Conservation (phyloP, 495 filamentous ascomycete species). For the Penicillium antarcticum region DNA sequence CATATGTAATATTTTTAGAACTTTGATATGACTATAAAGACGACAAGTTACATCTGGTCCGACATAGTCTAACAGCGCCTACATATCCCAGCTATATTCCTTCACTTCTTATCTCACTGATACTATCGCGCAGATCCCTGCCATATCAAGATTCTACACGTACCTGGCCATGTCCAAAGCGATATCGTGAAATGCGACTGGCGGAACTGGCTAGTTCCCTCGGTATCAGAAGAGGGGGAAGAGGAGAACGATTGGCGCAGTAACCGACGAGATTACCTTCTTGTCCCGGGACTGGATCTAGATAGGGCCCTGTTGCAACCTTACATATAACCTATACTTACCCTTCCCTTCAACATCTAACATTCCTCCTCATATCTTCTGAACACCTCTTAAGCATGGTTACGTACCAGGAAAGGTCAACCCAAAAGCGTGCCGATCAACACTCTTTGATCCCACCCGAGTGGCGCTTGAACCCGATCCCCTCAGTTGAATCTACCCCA, state of each 20-base stretch:
- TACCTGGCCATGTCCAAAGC: slow-evolving; percentile 28
- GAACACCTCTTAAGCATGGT: too few relatives aligned
- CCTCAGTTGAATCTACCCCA: slow-evolving; percentile 18
- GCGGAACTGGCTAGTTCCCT: slow-evolving; percentile 29
- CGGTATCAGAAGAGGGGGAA: slow-evolving; percentile 30
- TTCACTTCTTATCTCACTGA: slow-evolving; percentile 18
- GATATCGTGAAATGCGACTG: slow-evolving; percentile 26
- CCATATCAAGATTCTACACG: slow-evolving; percentile 26
- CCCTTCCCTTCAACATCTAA: neutral
- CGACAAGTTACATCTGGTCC: too few relatives aligned
- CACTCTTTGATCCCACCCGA: slow-evolving; percentile 29
- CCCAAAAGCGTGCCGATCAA: slow-evolving; percentile 27
- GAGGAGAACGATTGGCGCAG: slow-evolving; percentile 1
- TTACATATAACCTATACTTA: neutral
- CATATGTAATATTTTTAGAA: too few relatives aligned
- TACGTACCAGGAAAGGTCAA: slow-evolving; percentile 23
- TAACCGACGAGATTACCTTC: too few relatives aligned
- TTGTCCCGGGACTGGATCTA: too few relatives aligned
- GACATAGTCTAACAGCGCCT: too few relatives aligned
- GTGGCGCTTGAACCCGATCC: slow-evolving; percentile 28
- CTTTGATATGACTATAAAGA: too few relatives aligned
- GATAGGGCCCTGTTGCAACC: too few relatives aligned
- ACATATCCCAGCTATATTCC: neutral
- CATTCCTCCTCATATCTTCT: neutral
- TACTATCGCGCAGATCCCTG: slow-evolving; percentile 19